Conservation (phyloP, 176 grass and related monocot genomes). For the Paspalum vaginatum region DNA sequence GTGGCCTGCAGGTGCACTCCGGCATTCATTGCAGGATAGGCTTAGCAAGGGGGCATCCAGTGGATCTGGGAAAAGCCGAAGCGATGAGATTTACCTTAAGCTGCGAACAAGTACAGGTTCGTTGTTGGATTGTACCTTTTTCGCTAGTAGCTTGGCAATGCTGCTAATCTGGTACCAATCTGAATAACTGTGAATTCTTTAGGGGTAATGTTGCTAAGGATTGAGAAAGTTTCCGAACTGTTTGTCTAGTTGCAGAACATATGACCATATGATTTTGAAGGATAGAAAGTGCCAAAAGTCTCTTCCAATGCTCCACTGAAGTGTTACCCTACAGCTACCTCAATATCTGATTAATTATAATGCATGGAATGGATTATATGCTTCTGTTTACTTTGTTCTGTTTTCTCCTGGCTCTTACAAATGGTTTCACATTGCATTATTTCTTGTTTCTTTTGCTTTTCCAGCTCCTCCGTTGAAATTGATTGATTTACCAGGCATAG, state of each 20-base stretch:
- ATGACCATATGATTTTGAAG: background rate
- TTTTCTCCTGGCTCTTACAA: background rate
- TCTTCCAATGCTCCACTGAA: background rate
- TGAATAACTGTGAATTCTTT: background rate
- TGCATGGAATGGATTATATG: background rate
- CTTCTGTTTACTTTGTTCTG: slow-evolving; percentile 7
- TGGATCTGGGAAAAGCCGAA: slow-evolving; percentile 67
- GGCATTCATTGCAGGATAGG: slow-evolving; percentile 94
- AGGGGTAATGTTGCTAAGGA: background rate
- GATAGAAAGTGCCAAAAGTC: background rate
- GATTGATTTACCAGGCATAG: slow-evolving; percentile 96
- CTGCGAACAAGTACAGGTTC: slow-evolving; percentile 87
- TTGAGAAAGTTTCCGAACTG: background rate
- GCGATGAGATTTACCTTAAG: slow-evolving; percentile 81
- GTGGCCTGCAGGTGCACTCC: slow-evolving; percentile 68
- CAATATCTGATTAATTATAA: slow-evolving; percentile 2
- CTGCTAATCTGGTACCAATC: slow-evolving; percentile 5
- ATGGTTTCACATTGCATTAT: slow-evolving; percentile 25
- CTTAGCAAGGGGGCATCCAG: slow-evolving; percentile 68
- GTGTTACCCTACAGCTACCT: background rate
- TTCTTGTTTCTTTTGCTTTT: slow-evolving; percentile 9
- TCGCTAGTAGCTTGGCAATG: slow-evolving; percentile 32
- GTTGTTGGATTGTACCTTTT: slow-evolving; percentile 4
- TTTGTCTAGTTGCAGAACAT: slow-evolving; percentile 9
- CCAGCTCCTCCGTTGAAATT: slow-evolving; percentile 98